Evolutionary conservation across 2,329 filamentous ascomycete genomes (phyloP).

Genomic region (Fusarium luffae): DNA sequence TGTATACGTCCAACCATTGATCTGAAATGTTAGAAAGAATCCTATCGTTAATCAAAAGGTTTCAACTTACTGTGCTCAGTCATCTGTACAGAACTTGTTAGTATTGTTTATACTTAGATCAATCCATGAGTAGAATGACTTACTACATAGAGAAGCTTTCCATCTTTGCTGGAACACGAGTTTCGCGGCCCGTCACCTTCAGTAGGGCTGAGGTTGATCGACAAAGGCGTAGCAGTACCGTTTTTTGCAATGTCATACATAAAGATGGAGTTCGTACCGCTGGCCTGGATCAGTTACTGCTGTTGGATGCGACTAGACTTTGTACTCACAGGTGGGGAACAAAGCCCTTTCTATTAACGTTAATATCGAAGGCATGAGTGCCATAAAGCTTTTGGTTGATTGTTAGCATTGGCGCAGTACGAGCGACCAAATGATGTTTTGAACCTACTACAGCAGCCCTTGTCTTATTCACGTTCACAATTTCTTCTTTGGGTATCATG

Average conservation of each 20-base stretch:
- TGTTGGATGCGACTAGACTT: background rate
- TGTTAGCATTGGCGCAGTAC: background rate
- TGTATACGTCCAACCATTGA: conserved; percentile 8
- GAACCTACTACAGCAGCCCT: background rate
- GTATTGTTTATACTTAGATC: too few relatives aligned
- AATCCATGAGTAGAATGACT: background rate
- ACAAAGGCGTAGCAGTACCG: background rate
- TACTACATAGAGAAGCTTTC: conserved; percentile 10
- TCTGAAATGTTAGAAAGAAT: background rate
- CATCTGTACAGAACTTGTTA: background rate
- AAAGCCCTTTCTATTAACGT: conserved; percentile 7
- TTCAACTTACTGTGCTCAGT: conserved; percentile 4
- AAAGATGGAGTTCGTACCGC: conserved; percentile 7
- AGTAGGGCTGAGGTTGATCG: conserved; percentile 1
- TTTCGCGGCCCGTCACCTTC: conserved; percentile 8
- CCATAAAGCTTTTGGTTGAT: background rate
- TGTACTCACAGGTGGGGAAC: background rate
- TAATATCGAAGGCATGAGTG: conserved; percentile 6
- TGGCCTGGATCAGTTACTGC: background rate
- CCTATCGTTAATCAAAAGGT: too few relatives aligned
- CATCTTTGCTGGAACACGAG: conserved; percentile 3
- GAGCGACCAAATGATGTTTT: background rate
- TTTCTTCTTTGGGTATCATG: conserved; percentile 3
- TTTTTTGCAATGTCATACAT: conserved; percentile 17
- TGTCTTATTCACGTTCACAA: conserved; percentile 1